Percentiles rank a stretch among this genome's conserved stretches.
Conservation (phyloP, 2,329 filamentous ascomycete species). For the Lasiodiplodia hormozganensis region DNA sequence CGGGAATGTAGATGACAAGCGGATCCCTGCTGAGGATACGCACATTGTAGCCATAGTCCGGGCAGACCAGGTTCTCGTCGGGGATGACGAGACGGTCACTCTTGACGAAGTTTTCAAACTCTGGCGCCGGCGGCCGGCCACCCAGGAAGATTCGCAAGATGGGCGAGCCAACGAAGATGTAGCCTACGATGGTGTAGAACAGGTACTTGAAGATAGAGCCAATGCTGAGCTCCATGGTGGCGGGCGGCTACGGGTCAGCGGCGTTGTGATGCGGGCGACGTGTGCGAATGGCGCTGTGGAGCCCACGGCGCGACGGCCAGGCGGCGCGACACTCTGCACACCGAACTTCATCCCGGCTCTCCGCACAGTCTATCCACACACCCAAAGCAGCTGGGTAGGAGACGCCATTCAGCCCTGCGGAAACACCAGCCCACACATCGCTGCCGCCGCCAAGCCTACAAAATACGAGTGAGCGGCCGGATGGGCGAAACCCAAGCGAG, state of each 20-base stretch:
- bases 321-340: neutral
- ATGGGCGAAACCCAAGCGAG: neutral
- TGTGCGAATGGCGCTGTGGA: slow-evolving; percentile 4
- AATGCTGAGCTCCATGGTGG: slow-evolving; percentile 30
- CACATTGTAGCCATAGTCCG: slow-evolving; percentile 47
- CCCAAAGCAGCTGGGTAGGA: neutral
- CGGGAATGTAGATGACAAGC: slow-evolving; percentile 65
- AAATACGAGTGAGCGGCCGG: slow-evolving; percentile 2
- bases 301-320: slow-evolving; percentile 9
- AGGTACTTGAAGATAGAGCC: slow-evolving; percentile 42
- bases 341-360: neutral
- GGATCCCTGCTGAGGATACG: slow-evolving; percentile 62
- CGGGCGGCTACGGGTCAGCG: neutral
- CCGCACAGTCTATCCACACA: neutral
- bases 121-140: slow-evolving; percentile 1
- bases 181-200: slow-evolving; percentile 39
- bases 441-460: neutral
- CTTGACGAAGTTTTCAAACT: slow-evolving; percentile 36
- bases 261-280: slow-evolving; percentile 1
- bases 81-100: slow-evolving; percentile 50
- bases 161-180: slow-evolving; percentile 47
- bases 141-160: slow-evolving; percentile 35
- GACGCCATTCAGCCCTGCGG: neutral
- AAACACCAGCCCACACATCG: neutral
- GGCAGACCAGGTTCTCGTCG: slow-evolving; percentile 47